Evolutionary conservation across 1,284 basidiomycete genomes (phyloP).

Genomic region (Sporisorium scitamineum): DNA sequence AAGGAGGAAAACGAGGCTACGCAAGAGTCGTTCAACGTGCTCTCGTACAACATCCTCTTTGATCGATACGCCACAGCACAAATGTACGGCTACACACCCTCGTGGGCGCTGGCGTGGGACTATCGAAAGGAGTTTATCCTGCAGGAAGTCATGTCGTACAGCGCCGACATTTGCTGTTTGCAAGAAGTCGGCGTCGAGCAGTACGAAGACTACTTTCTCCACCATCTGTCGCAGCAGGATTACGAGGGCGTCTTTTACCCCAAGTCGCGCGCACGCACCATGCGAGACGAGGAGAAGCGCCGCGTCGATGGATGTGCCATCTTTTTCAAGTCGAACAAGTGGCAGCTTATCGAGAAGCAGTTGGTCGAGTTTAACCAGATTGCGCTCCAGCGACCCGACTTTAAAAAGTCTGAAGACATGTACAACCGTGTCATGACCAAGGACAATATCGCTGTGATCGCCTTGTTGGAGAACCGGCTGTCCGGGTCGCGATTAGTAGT

Average conservation of each 20-base stretch:
- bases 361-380: slow-evolving; percentile 94
- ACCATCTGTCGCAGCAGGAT: slow-evolving; percentile 79
- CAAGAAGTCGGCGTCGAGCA: slow-evolving; percentile 91
- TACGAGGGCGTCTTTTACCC: slow-evolving; percentile 95
- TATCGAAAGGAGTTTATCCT: slow-evolving; percentile 93
- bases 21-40: slow-evolving; percentile 78
- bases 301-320: slow-evolving; percentile 96
- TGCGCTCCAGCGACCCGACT: slow-evolving; percentile 92
- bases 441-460: slow-evolving; percentile 92
- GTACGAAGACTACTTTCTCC: slow-evolving; percentile 92
- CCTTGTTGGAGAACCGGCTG: slow-evolving; percentile 85
- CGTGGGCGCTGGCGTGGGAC: slow-evolving; percentile 94
- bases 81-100: slow-evolving; percentile 95
- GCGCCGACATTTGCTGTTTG: slow-evolving; percentile 91
- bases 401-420: slow-evolving; percentile 99
- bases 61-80: slow-evolving; percentile 88
- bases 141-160: slow-evolving; percentile 84
- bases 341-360: slow-evolving; percentile 91
- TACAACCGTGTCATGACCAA: slow-evolving; percentile 97
- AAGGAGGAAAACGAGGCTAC: slow-evolving; percentile 56
- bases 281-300: slow-evolving; percentile 86
- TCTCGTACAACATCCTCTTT: slow-evolving; percentile 96
- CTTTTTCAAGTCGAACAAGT: slow-evolving; percentile 90
- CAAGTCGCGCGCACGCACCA: slow-evolving; percentile 93
- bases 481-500: slow-evolving; percentile 89